Conservation (phyloP, 805 yeast genomes). For the Lipomyces sp. region DNA sequence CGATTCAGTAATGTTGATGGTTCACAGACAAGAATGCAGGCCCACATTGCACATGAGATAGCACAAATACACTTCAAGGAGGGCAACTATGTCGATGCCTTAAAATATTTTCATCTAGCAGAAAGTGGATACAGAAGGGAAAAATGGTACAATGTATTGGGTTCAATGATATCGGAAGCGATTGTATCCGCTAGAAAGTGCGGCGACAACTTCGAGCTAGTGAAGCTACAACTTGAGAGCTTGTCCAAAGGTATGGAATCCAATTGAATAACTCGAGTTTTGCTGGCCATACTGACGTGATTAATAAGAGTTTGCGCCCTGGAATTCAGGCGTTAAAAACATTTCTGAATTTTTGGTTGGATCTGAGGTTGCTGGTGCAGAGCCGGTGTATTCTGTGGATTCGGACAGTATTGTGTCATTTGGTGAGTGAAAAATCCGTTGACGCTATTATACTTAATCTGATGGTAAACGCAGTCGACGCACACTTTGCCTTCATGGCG, state of each 20-base stretch:
- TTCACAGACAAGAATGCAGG: slow-evolving; percentile 30
- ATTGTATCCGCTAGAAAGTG: slow-evolving; percentile 45
- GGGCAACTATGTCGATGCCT: slow-evolving; percentile 50
- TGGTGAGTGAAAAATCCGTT: slow-evolving; percentile 10
- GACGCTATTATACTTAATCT: background rate
- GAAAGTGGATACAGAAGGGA: slow-evolving; percentile 49
- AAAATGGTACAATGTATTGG: slow-evolving; percentile 50
- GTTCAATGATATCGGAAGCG: slow-evolving; percentile 47
- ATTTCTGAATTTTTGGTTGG: slow-evolving; percentile 18
- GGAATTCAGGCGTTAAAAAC: slow-evolving; percentile 16
- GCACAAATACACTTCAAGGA: slow-evolving; percentile 54
- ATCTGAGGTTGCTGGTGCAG: background rate
- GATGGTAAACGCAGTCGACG: slow-evolving; percentile 16
- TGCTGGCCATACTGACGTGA: background rate
- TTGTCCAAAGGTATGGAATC: slow-evolving; percentile 6
- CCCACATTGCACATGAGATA: slow-evolving; percentile 43
- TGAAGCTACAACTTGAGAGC: slow-evolving; percentile 30
- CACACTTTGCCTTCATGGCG: slow-evolving; percentile 24
- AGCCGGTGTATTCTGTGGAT: slow-evolving; percentile 10
- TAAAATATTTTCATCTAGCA: slow-evolving; percentile 51
- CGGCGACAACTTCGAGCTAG: slow-evolving; percentile 19
- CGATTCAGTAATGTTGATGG: slow-evolving; percentile 27
- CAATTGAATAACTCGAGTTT: background rate
- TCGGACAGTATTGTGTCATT: slow-evolving; percentile 23
- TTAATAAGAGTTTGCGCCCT: slow-evolving; percentile 17